Evolutionary conservation across 345 rosid species (phyloP).

Genomic region (Punica granatum): DNA sequence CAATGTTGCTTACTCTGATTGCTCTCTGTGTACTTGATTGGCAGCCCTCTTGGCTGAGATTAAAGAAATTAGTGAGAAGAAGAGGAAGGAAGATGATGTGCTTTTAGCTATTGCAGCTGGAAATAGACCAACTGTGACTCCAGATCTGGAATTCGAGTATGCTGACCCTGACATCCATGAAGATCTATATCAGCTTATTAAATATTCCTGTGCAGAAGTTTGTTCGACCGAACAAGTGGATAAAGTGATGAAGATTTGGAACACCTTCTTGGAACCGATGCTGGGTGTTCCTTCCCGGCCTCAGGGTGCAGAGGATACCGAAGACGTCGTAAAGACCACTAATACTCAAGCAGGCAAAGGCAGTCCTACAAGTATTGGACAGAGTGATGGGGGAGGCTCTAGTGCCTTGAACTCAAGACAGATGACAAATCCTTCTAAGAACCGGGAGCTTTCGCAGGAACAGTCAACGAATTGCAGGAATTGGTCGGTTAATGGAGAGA

Average conservation of each 20-base stretch:
- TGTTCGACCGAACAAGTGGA: constrained; percentile 83
- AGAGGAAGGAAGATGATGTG: constrained; percentile 68
- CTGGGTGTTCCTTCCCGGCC: constrained; percentile 79
- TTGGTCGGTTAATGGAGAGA: constrained; percentile 44
- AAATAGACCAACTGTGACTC: constrained; percentile 49
- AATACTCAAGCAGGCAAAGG: constrained; percentile 40
- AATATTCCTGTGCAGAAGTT: constrained; percentile 90
- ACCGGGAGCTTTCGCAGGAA: constrained; percentile 43
- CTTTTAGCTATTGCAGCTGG: constrained; percentile 86
- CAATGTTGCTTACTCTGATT: constrained; percentile 10
- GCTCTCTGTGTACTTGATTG: constrained; percentile 14
- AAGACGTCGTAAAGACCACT: constrained; percentile 64
- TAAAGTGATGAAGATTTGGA: constrained; percentile 90
- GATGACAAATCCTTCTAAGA: constrained; percentile 38
- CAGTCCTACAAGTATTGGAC: constrained; percentile 34
- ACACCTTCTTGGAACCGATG: constrained; percentile 82
- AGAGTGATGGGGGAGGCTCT: constrained; percentile 45
- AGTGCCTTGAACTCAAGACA: constrained; percentile 36
- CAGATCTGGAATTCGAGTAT: constrained; percentile 74
- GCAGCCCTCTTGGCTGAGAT: constrained; percentile 86
- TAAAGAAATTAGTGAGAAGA: constrained; percentile 81
- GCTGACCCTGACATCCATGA: constrained; percentile 79
- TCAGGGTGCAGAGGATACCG: constrained; percentile 76
- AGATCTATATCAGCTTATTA: constrained; percentile 86
- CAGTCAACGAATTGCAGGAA: constrained; percentile 46